These are phyloP conservation scores for Oryza meyeriana DNA, from an alignment of 176 grass and related monocot species.

Conservation along the genomic window DNA sequence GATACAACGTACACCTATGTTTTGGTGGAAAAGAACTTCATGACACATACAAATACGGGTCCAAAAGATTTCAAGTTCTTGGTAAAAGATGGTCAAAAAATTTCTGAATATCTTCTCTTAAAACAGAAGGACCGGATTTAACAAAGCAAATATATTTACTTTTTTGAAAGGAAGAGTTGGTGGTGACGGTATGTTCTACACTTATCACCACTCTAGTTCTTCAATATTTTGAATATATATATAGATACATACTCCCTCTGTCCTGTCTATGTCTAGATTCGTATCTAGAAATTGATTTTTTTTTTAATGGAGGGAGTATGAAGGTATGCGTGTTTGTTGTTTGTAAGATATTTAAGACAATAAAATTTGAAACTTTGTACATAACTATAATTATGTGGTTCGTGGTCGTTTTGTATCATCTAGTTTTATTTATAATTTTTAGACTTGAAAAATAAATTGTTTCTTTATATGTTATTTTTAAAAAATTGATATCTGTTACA, in stretches of 20 bases:
- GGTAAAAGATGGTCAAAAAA: background rate
- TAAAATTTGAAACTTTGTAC: too few species aligned
- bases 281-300: too few species aligned
- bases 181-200: background rate
- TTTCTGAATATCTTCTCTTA: background rate
- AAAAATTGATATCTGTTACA: background rate
- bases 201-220: background rate
- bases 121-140: background rate
- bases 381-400: background rate
- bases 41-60: background rate
- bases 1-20: background rate
- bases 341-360: background rate
- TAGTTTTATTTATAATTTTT: background rate
- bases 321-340: background rate
- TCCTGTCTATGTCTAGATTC: too few species aligned
- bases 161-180: background rate
- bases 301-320: too few species aligned
- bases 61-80: background rate
- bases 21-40: background rate
- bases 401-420: background rate
- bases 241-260: too few species aligned
- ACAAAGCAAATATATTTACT: background rate
- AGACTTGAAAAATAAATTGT: background rate
- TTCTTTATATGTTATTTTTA: background rate
- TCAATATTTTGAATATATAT: background rate